Evolutionary conservation across 2,329 filamentous ascomycete genomes (phyloP), one percentile per base, ranked within the genome.

Genomic region (Acephala macrosclerotiorum): DNA sequence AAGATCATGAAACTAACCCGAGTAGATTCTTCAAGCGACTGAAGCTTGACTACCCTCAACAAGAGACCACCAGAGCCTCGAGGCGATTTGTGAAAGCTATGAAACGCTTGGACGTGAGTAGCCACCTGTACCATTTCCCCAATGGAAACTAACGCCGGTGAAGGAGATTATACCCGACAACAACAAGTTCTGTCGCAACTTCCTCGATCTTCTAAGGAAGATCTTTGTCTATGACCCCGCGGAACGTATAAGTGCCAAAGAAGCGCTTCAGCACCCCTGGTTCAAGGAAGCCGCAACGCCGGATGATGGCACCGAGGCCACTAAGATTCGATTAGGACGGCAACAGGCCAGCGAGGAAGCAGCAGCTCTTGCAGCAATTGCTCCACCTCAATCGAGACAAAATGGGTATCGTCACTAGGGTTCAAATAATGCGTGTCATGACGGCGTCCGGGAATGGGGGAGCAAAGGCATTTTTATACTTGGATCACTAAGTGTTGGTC

Each of bases 51-150:
- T 91, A 91, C 69, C 89, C 89, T 2, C 85, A 84, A 2, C 71
- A 80, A 1, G 88, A 91, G 14, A 91, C 89, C 0, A 88, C 87
- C 0, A 81, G 88, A 63, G 87, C 88, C 3, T 91, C 88, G 0
- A 82, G 84, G 67, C 81, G 87, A 72, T 91, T 91, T 73, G 89
- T 91, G 14, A 89, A 88, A 76, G 88, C 87, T n/a, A 91, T 91
- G 89, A 91, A 91, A 76, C 83, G 82, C 63, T 79, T 91, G 33
- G 81, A 85, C 66, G 89, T 91, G 79, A 70, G 86, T 79, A 6
- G 16, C 25, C 16, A 60, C 12, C 38, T 53, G 8, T 20, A 18
- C 22, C 35, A 29, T 38, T 14, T 20, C 57, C 4, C 7, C 16
- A 18, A 35, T 16, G 18, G 3, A 22, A 58, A 55, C 61, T 71